Conservation (phyloP, 108 stramenopile species). For the Mediolabrus comicus region DNA sequence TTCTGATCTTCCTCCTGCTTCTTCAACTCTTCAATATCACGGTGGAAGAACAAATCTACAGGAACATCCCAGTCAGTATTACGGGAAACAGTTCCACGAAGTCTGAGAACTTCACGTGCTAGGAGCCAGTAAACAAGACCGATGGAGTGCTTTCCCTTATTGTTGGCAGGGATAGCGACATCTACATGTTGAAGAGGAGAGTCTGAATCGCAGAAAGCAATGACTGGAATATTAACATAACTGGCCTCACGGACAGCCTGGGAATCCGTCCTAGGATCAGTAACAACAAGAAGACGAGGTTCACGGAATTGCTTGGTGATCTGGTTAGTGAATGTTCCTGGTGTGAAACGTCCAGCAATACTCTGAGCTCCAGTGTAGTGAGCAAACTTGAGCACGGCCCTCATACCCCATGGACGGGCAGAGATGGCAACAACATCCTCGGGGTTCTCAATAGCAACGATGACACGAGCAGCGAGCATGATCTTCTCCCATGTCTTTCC, state of each 20-base stretch:
- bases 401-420: slow-evolving; percentile 99
- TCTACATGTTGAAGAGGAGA: slow-evolving; percentile 98
- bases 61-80: slow-evolving; percentile 94
- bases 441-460: slow-evolving; percentile 99
- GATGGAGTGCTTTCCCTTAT: slow-evolving; percentile 99
- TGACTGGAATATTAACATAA: slow-evolving; percentile 98
- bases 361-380: slow-evolving; percentile 98
- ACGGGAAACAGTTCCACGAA: slow-evolving; percentile 96
- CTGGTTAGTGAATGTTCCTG: slow-evolving; percentile 99
- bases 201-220: slow-evolving; percentile 99
- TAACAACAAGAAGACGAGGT: slow-evolving; percentile 98
- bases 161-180: slow-evolving; percentile 99
- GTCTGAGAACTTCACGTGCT: slow-evolving; percentile 96
- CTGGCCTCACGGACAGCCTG: slow-evolving; percentile 96
- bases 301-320: slow-evolving; percentile 99
- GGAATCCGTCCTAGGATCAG: slow-evolving; percentile 98
- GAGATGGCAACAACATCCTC: slow-evolving; percentile 99
- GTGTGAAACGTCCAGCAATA: slow-evolving; percentile 99
- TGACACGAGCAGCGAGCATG: slow-evolving; percentile 98
- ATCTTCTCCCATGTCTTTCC: slow-evolving; percentile 99
- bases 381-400: slow-evolving; percentile 99
- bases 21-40: slow-evolving; percentile 99
- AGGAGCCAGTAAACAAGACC: slow-evolving; percentile 99
- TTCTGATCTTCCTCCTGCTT: slow-evolving; percentile 95
- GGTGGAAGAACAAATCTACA: slow-evolving; percentile 99